Evolutionary conservation across 108 stramenopile species (phyloP), one percentile per base, ranked within the genome.

Genomic region (Skeletonema grethae): DNA sequence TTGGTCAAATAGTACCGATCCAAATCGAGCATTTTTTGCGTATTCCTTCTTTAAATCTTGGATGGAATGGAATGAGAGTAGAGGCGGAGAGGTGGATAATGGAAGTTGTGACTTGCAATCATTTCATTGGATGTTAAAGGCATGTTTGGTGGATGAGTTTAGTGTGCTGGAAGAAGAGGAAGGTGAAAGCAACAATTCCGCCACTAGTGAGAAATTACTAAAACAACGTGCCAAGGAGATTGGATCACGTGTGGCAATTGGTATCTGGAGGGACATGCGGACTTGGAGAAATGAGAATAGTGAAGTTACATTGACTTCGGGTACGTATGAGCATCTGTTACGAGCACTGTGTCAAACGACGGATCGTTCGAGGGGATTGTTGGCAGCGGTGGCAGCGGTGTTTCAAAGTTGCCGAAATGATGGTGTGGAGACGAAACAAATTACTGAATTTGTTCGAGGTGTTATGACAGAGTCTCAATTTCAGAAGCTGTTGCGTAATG

Each of bases 1-100:
- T 46, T 79, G 77, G 77, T 79, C 77, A 0, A 67, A 50, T 1
- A 79, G 70, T 45, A 43, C 43, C 4, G 77, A 79, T 67, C 61
- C 66, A 2, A 59, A 67, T 67, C 70, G 77, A 20, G 70, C 64
- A 5, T 63, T 79, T 62, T 48, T 53, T 56, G 65, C 77, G 1
- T 67, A 72, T 57, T 62, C 60, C 16, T 72, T 72, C 31, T 30
- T 79, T 12, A 31, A 30, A 8, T 79, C 65, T 16, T 79, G 70
- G 70, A 30, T 67, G 34, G 65, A 67, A 43, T 79, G 77, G 77
- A 67, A 57, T 29, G 48, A 61, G 15, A 32, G 46, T 46, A 18
- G 46, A 18, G 46, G 46, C 16, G 5, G 16, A 16, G 46, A 18
- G 46, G 16, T 18, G 46, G 46, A 46, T n/a, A n/a, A n/a, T n/a